These are phyloP conservation scores for Leccinum broughii DNA, from an alignment of 768 basidiomycete species.

Conservation along the genomic window DNA sequence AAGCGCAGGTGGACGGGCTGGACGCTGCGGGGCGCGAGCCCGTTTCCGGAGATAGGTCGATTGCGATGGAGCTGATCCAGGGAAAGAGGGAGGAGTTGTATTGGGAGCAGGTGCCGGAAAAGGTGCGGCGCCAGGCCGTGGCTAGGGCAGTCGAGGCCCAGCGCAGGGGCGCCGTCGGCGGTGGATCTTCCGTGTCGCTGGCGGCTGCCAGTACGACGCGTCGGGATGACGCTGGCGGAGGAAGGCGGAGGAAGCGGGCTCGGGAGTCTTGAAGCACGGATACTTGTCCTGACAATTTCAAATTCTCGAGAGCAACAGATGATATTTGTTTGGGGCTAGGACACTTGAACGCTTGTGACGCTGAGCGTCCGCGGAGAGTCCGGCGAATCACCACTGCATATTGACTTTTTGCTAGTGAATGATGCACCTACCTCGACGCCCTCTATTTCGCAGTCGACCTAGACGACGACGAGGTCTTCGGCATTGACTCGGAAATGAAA, in stretches of 20 bases:
- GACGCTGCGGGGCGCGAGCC: constrained; percentile 48
- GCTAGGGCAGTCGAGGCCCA: constrained; percentile 38
- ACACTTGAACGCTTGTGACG: no score
- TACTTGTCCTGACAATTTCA: background rate
- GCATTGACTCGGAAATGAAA: no score
- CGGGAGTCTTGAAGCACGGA: constrained; percentile 6
- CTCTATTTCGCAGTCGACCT: no score
- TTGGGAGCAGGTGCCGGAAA: constrained; percentile 80
- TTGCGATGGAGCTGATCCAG: constrained; percentile 55
- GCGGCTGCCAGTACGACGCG: background rate
- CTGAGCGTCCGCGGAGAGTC: no score
- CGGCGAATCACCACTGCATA: no score
- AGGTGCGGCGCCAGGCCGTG: constrained; percentile 62
- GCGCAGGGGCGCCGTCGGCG: background rate
- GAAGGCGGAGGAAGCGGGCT: constrained; percentile 19
- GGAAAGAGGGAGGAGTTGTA: constrained; percentile 71
- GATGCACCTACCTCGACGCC: no score
- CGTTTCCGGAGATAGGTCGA: constrained; percentile 23
- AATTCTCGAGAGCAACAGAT: background rate
- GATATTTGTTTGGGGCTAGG: no score
- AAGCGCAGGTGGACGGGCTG: constrained; percentile 50
- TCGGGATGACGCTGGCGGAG: background rate
- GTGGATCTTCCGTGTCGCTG: background rate
- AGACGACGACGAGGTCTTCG: no score
- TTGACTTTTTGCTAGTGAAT: no score